phyloP scores from a whole-genome alignment of 202 grass and related monocot species.

The Eragrostis tef region DNA sequence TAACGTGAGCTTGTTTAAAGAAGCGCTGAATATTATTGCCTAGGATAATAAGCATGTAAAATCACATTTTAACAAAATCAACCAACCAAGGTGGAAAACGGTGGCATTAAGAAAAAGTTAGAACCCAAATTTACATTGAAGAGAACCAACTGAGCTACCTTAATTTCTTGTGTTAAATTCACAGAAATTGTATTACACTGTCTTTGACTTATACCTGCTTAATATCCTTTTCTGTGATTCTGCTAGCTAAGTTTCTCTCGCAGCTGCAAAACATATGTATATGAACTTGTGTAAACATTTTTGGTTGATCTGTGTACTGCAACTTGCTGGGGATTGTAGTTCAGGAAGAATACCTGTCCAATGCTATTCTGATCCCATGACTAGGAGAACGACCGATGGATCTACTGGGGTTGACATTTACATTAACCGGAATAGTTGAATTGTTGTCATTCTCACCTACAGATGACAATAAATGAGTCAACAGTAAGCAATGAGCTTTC shows the following conservation, averaged over 20 bases:
- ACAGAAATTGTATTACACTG: background rate
- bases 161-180: background rate
- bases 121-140: too few relatives aligned
- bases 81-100: too few relatives aligned
- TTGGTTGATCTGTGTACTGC: background rate
- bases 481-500: background rate
- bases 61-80: background rate
- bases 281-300: too few relatives aligned
- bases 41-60: conserved; percentile 36
- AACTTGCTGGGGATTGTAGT: background rate
- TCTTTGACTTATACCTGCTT: conserved; percentile 40
- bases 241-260: conserved; percentile 25
- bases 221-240: conserved; percentile 66
- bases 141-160: too few relatives aligned
- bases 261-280: background rate
- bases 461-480: background rate
- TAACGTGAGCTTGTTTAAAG: conserved; percentile 59
- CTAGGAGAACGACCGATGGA: conserved; percentile 27
- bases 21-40: conserved; percentile 65
- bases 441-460: conserved; percentile 12
- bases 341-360: conserved; percentile 52
- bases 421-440: background rate
- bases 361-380: conserved; percentile 56
- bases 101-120: too few relatives aligned
- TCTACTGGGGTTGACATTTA: conserved; percentile 25